These are phyloP conservation scores for Verticillium longisporum DNA, from an alignment of 2,329 filamentous ascomycete species.

Conservation along the genomic window DNA sequence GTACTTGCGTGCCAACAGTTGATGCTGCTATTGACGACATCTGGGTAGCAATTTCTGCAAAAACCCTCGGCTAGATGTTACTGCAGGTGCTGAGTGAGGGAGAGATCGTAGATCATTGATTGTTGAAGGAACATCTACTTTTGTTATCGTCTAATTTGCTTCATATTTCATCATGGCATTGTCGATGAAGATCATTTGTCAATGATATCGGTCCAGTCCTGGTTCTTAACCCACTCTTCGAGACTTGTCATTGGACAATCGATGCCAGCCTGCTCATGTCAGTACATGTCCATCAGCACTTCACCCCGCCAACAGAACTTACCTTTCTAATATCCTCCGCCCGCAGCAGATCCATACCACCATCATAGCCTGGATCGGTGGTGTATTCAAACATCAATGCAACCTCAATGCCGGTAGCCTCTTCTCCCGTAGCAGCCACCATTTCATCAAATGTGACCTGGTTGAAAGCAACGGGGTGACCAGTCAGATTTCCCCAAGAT, in stretches of 20 bases:
- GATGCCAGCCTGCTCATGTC: constrained; percentile 15
- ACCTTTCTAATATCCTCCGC: constrained; percentile 37
- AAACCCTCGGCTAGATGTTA: too few relatives aligned
- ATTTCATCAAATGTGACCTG: constrained; percentile 33
- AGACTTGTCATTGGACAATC: constrained; percentile 34
- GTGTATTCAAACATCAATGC: constrained; percentile 40
- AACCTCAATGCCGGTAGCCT: constrained; percentile 34
- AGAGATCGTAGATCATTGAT: not conserved
- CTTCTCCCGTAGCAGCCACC: constrained; percentile 26
- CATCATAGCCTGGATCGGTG: constrained; percentile 41
- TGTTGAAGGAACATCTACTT: not conserved
- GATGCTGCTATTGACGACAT: too few relatives aligned
- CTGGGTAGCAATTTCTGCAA: too few relatives aligned
- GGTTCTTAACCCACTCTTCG: constrained; percentile 25
- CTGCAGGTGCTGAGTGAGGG: too few relatives aligned
- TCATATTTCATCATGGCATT: not conserved
- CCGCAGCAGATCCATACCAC: constrained; percentile 32
- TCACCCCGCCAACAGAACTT: constrained; percentile 10
- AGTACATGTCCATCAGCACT: not conserved
- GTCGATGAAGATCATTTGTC: not conserved
- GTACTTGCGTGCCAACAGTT: too few relatives aligned
- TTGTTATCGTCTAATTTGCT: not conserved
- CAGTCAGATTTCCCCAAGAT: constrained; percentile 31
- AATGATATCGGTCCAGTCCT: constrained; percentile 25
- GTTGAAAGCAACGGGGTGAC: constrained; percentile 26